These are phyloP conservation scores for Talaromyces sp. DNA, from an alignment of 2,329 filamentous ascomycete genomes.

Conservation along the genomic window DNA sequence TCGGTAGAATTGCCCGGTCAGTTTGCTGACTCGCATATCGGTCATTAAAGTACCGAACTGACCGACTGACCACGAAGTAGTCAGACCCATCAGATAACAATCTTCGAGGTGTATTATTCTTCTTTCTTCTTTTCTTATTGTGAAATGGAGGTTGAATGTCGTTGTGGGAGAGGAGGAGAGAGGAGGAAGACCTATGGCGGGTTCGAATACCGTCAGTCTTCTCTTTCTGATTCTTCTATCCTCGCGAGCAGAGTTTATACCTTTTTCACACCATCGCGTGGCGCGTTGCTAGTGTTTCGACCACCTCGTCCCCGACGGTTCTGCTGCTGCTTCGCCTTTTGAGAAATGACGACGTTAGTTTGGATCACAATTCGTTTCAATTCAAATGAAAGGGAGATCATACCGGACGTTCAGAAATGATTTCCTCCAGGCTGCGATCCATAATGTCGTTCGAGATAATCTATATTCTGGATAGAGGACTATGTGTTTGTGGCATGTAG, in stretches of 20 bases:
- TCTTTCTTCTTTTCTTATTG: neutral
- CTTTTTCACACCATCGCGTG: slow-evolving; percentile 85
- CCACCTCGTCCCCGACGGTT: slow-evolving; percentile 38
- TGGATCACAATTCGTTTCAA: neutral
- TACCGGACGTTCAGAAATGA: slow-evolving; percentile 60
- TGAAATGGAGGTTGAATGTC: slow-evolving; percentile 5
- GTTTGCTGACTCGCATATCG: slow-evolving; percentile 8
- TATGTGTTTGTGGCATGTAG: neutral
- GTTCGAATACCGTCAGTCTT: neutral
- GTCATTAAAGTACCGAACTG: slow-evolving; percentile 4
- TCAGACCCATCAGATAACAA: slow-evolving; percentile 7
- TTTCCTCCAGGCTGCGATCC: slow-evolving; percentile 63
- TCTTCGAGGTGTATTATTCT: neutral
- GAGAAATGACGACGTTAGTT: slow-evolving; percentile 20
- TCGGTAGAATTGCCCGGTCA: slow-evolving; percentile 3
- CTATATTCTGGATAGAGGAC: neutral
- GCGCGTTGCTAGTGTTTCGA: slow-evolving; percentile 51
- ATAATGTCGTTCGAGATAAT: slow-evolving; percentile 35
- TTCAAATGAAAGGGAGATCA: slow-evolving; percentile 15
- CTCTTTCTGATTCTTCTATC: neutral
- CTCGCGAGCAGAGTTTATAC: slow-evolving; percentile 41
- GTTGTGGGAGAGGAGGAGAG: slow-evolving; percentile 29
- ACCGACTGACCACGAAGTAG: slow-evolving; percentile 5
- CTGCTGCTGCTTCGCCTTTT: slow-evolving; percentile 21
- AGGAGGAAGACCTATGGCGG: slow-evolving; percentile 42